phyloP scores from a whole-genome alignment of 345 rosid species.

The Pistacia integerrima region DNA sequence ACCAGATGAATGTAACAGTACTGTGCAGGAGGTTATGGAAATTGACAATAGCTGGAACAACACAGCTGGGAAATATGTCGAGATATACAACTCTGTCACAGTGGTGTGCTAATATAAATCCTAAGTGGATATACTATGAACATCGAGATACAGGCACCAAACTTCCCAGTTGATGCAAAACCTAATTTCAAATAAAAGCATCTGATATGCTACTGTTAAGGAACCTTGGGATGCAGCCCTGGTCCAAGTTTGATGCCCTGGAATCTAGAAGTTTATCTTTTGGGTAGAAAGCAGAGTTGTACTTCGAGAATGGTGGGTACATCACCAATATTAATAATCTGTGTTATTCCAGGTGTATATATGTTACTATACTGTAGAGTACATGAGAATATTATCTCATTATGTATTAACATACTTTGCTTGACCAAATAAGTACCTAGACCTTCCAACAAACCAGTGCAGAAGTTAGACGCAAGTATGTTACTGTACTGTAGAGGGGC shows the following conservation, averaged over 20 bases:
- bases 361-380: neutral
- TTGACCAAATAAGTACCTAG: too few relatives aligned
- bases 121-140: neutral
- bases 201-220: neutral
- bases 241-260: neutral
- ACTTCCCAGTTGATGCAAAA: neutral
- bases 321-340: neutral
- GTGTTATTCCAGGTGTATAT: neutral
- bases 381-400: too few relatives aligned
- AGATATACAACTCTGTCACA: slow-evolving; percentile 42
- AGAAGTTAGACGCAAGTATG: too few relatives aligned
- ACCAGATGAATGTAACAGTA: slow-evolving; percentile 41
- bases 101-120: slow-evolving; percentile 17
- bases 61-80: slow-evolving; percentile 49
- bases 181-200: neutral
- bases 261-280: neutral
- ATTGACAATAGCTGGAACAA: slow-evolving; percentile 60
- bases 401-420: too few relatives aligned
- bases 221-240: neutral
- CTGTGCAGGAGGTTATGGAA: slow-evolving; percentile 37
- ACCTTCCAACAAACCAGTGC: too few relatives aligned
- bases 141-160: neutral
- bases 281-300: neutral
- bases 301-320: neutral
- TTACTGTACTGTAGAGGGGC: slow-evolving; percentile 19